Evolutionary conservation across 768 basidiomycete genomes (phyloP), one percentile per base, ranked within the genome.

Genomic region (Boletus rubroflammeus): DNA sequence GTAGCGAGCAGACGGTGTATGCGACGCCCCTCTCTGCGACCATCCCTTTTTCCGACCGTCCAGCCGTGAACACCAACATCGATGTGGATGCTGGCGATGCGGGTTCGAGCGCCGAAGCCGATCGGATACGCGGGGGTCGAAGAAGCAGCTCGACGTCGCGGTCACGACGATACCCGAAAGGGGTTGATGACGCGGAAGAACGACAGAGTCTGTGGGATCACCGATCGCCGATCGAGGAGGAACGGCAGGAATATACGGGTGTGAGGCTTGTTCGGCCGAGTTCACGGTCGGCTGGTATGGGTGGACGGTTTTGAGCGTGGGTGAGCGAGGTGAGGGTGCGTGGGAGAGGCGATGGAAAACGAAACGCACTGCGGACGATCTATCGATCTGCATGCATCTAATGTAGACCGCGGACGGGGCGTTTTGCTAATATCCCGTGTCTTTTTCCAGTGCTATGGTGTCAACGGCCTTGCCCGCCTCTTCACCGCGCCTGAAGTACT

Each of bases 181-280:
- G 74, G 0, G 75, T 77, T 3, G 81, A 83, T 60, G 86, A 88
- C 49, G 65, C 67, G 46, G 86, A 86, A 52, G 86, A 88, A 70
- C 82, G 81, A 51, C 66, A 79, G 48, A 77, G 82, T 46, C 60
- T 88, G 51, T 83, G 79, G 80, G 67, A 68, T 28, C 68, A 71
- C 45, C 70, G 63, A 25, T 64, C 64, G 1, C 62, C 60, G 2
- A 53, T 54, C 5, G 67, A 65, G 3, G 69, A 72, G 11, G 67
- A 58, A 6, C 25, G 11, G 5, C 17, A 28, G 11, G 51, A 34
- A 10, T 52, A 34, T 26, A 29, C 56, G 5, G 75, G 77, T 3
- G 74, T 79, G 60, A 65, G 78, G 56, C 63, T 79, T 49, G 78
- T 79, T 34, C 68, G 71, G 38, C 57, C 63, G 50, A 53, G 51